Evolutionary conservation across 2,329 filamentous ascomycete species (phyloP), one percentile per base, ranked within the genome.

Genomic region (Cladosporium sp.): DNA sequence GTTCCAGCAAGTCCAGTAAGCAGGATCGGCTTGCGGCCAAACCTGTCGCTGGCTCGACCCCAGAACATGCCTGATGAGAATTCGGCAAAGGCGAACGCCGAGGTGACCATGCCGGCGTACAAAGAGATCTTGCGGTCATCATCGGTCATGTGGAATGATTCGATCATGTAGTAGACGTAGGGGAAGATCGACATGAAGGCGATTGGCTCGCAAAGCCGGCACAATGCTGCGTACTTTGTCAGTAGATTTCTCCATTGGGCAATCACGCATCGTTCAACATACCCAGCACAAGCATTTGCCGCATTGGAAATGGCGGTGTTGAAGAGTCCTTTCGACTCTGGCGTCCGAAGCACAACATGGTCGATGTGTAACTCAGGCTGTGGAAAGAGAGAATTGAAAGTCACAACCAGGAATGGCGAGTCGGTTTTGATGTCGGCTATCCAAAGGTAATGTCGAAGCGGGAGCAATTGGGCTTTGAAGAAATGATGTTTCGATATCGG

Each of bases 161-260:
- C 85, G 72, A 98, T 90, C 95, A 99, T 98, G 83, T 91, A 94
- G 82, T 97, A 98, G 73, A 96, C 93, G 79, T 98, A 99, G 1
- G 95, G 95, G 77, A 99, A 98, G 73, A 98, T 97, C 64, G 93
- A 97, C 92, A 97, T 98, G 84, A 99, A 98, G 6, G 95, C 95
- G 78, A 99, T 98, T 62, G 95, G 95, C 78, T 99, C 95, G 84
- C 93, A 97, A 82, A 99, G 94, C 76, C 95, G 90, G 81, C 93
- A 97, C 75, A 97, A 47, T 36, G 58, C 64, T 66, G 64, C 12
- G 30, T 10, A 18, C 8, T 18, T 18, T 47, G 49, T 64, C 51
- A 64, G 61, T 57, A 18, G 24, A 18, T 14, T 30, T 21, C 24
- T 21, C 26, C 34, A 64, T 64, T 12, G 24, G 8, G 36, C 18